Conservation (phyloP, 768 basidiomycete species). For the Kwoniella shandongensis region DNA sequence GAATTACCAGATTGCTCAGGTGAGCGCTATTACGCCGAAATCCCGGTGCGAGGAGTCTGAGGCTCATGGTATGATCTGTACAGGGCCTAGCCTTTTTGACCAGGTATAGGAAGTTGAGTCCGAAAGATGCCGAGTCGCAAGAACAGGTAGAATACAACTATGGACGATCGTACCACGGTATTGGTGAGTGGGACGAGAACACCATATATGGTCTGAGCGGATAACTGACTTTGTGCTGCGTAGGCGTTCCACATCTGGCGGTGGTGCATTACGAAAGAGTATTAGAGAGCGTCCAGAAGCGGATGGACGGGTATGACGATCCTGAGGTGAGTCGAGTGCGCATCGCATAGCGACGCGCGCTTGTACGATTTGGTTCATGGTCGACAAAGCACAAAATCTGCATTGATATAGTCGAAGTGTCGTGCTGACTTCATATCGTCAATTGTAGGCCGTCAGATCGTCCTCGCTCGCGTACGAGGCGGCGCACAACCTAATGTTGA, state of each 20-base stretch:
- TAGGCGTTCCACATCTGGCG: slow-evolving; percentile 79
- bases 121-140: slow-evolving; percentile 43
- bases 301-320: slow-evolving; percentile 43
- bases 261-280: slow-evolving; percentile 79
- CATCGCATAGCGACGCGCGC: background rate
- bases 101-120: slow-evolving; percentile 67
- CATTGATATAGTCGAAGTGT: no score
- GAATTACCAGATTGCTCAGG: slow-evolving; percentile 81
- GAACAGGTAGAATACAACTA: slow-evolving; percentile 90
- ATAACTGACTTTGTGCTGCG: no score
- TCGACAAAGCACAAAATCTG: no score
- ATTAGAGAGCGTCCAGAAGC: slow-evolving; percentile 63
- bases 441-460: slow-evolving; percentile 54
- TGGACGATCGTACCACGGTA: slow-evolving; percentile 84
- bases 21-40: slow-evolving; percentile 35
- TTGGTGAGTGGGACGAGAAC: slow-evolving; percentile 61
- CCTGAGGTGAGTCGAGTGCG: slow-evolving; percentile 49
- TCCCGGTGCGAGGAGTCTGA: no score
- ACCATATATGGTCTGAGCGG: background rate
- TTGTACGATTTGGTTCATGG: background rate
- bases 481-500: slow-evolving; percentile 81
- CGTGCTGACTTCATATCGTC: no score
- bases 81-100: slow-evolving; percentile 82
- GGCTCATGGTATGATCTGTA: background rate
- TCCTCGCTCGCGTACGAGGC: slow-evolving; percentile 68